Base-by-base conservation (phyloP, 495 filamentous ascomycete species). In the Penicillium dipodomyicola region DNA sequence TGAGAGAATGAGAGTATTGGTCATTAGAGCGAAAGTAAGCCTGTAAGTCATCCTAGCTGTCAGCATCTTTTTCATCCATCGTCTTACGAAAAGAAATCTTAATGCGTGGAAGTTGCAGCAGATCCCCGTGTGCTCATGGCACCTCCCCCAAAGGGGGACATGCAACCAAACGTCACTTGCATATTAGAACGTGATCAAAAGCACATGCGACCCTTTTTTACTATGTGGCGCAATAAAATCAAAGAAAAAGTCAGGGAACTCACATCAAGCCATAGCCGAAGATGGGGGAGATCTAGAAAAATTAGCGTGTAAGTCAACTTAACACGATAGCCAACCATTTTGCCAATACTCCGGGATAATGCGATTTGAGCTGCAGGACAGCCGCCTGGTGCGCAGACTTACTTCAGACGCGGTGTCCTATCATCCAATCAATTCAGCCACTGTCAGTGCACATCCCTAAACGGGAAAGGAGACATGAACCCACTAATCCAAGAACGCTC, bases 1-100 rank as follows among this genome's bases (percentile, higher is more conserved):
- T 39, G 92, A 94, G 61, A 95, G 87, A n/a, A 97, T 79, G 14
- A 96, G 80, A 53, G 96, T 91, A 60, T 93, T 95, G 58, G 89
- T 95, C 69, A 97, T 79, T 32, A 81, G 88, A 30, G 96, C 83
- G 65, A 96, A 96, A 61, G 91, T 80, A 35, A 88, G 67, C 83
- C 79, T 80, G 55, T 40, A 58, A 45, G 23, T 32, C 30, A 63
- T 52, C 20, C 58, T 65, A 52, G 67, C 66, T 58, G 46, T 59
- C n/a, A 35, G 33, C 22, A 14, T 43, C 23, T 20, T n/a, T 17
- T 27, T 35, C 14, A 23, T 40, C 1, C 37, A 17, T 10, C 37
- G 1, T 15, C 0, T 17, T 27, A 2, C 5, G 23, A 40, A 12
- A 5, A 29, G 15, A 49, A 22, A 23, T 9, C 12, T n/a, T n/a